Percentiles rank a stretch among this genome's conserved stretches.
Evolutionary conservation across 2,329 filamentous ascomycete species (phyloP).

Genomic region (Ophiocordyceps camponoti-rufipedis): DNA sequence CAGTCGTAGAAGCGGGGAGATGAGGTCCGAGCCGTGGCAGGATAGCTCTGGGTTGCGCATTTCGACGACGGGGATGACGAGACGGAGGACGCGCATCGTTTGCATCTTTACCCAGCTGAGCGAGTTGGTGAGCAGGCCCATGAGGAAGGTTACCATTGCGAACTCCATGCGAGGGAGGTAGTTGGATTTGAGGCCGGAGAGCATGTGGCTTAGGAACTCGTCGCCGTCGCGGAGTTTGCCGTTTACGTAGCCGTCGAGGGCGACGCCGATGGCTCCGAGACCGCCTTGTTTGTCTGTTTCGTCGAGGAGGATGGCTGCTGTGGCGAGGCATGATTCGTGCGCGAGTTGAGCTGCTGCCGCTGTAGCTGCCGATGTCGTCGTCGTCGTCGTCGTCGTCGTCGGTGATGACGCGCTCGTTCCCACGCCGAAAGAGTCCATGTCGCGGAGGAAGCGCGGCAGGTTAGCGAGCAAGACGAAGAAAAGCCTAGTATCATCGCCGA

Average conservation of each 20-base stretch:
- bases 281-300: slow-evolving; percentile 54
- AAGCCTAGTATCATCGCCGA: slow-evolving; percentile 67
- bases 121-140: slow-evolving; percentile 80
- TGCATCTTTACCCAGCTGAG: slow-evolving; percentile 81
- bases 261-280: slow-evolving; percentile 45
- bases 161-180: slow-evolving; percentile 77
- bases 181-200: slow-evolving; percentile 54
- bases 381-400: no score
- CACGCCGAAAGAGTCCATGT: slow-evolving; percentile 37
- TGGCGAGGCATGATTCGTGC: slow-evolving; percentile 31
- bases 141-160: slow-evolving; percentile 70
- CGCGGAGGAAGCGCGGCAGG: slow-evolving; percentile 65
- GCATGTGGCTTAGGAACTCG: slow-evolving; percentile 60
- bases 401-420: slow-evolving; percentile 20
- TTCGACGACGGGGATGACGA: slow-evolving; percentile 75
- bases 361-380: no score
- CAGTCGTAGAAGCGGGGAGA: slow-evolving; percentile 76
- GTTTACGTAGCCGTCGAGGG: slow-evolving; percentile 51
- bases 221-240: slow-evolving; percentile 47
- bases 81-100: slow-evolving; percentile 76
- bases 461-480: slow-evolving; percentile 86
- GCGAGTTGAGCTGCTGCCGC: slow-evolving; percentile 16
- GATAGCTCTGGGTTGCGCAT: slow-evolving; percentile 85
- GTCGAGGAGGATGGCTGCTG: slow-evolving; percentile 50
- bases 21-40: slow-evolving; percentile 80